Base-by-base conservation (phyloP, 306 rosid genomes). In the Glycyrrhiza uralensis region DNA sequence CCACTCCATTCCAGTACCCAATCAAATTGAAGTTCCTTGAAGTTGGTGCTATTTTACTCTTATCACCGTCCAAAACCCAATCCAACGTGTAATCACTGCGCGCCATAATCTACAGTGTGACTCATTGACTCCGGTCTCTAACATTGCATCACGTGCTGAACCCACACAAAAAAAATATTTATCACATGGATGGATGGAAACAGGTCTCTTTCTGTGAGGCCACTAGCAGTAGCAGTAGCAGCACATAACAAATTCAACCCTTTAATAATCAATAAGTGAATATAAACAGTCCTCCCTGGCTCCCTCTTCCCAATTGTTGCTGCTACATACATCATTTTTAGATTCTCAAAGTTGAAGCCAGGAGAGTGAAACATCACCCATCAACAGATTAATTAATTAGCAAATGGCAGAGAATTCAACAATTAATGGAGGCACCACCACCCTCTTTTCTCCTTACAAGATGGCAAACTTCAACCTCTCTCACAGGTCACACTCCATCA, bases 361-460 rank as follows among this genome's bases (percentile, higher is more conserved):
- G 22, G 2, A 28, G 20, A 28, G 28, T n/a, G 8, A 58, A 58
- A 32, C n/a, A 29, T 57, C 0, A 30, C 30, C 39, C 2, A 55
- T 50, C 3, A 2, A n/a, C 2, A 36, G 41, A 38, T 38, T 12
- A n/a, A n/a, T 35, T 8, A 35, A 1, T 35, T 1, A 4, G 1
- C 51, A 8, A 15, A 87, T 87, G 96, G 86, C 58, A 26, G 88
- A 77, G 10, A 33, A 19, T 38, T 38, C 88, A 68, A 29, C 39
- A 1, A 7, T n/a, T n/a, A n/a, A 52, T 41, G 69, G 55, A 52
- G 47, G 18, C 8, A 23, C 1, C 30, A 63, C 2, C 41, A 6
- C 71, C 6, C 86, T 92, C 2, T 92, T 92, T 77, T 90, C 96
- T 67, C 77, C 86, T 44, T 82, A 68, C 86, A 68, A 68, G 75